These are phyloP conservation scores for Ganoderma resinaceum DNA, from an alignment of 1,284 basidiomycete species.

Conservation along the genomic window DNA sequence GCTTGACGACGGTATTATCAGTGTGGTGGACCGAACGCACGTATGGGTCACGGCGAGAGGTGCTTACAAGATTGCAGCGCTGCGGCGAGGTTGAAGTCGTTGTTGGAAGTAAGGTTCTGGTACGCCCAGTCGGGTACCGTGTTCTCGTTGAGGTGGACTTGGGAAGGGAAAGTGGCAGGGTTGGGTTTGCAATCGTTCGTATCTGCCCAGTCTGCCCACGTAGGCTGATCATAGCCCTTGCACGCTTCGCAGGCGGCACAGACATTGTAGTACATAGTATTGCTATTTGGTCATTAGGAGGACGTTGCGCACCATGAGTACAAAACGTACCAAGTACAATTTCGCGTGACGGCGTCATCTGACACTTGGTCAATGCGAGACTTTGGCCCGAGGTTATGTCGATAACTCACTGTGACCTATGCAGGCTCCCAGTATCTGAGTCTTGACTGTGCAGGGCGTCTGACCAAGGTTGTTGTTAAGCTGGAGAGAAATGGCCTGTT, in stretches of 20 bases:
- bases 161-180: conserved; percentile 14
- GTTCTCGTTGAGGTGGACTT: neutral
- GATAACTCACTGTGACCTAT: conserved; percentile 5
- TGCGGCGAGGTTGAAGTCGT: conserved; percentile 22
- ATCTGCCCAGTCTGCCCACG: conserved; percentile 17
- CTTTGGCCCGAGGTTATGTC: too few relatives aligned
- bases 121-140: conserved; percentile 26
- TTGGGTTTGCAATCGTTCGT: conserved; percentile 13
- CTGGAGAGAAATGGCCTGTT: neutral
- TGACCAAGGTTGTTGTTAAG: conserved; percentile 27
- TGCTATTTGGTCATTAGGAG: conserved; percentile 17
- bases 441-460: conserved; percentile 23
- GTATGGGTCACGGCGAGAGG: neutral
- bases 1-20: neutral
- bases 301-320: neutral
- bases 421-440: conserved; percentile 19
- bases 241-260: conserved; percentile 26
- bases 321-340: conserved; percentile 26
- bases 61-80: conserved; percentile 13
- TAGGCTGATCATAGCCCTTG: neutral
- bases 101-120: conserved; percentile 15
- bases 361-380: neutral
- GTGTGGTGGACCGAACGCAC: neutral
- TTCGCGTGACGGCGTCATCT: conserved; percentile 3
- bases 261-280: conserved; percentile 29